phyloP scores from a whole-genome alignment of 768 basidiomycete species.

The Pisolithus microcarpus region DNA sequence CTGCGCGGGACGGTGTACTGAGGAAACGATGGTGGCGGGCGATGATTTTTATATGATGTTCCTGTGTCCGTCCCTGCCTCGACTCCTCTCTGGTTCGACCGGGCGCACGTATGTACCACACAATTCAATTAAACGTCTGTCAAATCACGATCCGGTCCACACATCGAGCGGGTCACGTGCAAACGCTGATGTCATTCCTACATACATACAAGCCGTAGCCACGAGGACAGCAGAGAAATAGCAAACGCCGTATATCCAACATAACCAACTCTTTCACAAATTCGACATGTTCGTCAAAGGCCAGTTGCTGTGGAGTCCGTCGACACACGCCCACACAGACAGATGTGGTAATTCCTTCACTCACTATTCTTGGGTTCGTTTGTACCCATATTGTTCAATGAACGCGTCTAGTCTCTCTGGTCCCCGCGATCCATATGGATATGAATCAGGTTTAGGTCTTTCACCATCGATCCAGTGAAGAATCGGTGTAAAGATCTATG shows the following conservation, averaged over 20 bases:
- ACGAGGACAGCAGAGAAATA: background rate
- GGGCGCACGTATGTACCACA: no score
- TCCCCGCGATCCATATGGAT: conserved; percentile 95
- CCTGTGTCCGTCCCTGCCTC: background rate
- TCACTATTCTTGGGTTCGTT: conserved; percentile 68
- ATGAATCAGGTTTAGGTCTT: conserved; percentile 64
- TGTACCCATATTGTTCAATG: conserved; percentile 70
- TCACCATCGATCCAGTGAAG: conserved; percentile 91
- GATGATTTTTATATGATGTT: background rate
- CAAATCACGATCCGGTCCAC: conserved; percentile 22
- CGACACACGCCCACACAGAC: background rate
- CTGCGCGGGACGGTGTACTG: background rate
- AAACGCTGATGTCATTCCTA: background rate
- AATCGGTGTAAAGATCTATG: conserved; percentile 87
- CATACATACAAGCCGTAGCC: background rate
- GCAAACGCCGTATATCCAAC: background rate
- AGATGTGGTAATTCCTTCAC: conserved; percentile 24
- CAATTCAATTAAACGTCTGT: no score
- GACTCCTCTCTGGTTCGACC: background rate
- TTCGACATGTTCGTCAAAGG: conserved; percentile 16
- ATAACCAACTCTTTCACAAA: background rate
- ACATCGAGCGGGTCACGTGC: conserved; percentile 16
- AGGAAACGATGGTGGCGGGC: conserved; percentile 1
- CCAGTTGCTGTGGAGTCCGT: conserved; percentile 16
- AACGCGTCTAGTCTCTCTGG: conserved; percentile 78